Conservation (phyloP, 176 grass and related monocot genomes). For the Avena eriantha region DNA sequence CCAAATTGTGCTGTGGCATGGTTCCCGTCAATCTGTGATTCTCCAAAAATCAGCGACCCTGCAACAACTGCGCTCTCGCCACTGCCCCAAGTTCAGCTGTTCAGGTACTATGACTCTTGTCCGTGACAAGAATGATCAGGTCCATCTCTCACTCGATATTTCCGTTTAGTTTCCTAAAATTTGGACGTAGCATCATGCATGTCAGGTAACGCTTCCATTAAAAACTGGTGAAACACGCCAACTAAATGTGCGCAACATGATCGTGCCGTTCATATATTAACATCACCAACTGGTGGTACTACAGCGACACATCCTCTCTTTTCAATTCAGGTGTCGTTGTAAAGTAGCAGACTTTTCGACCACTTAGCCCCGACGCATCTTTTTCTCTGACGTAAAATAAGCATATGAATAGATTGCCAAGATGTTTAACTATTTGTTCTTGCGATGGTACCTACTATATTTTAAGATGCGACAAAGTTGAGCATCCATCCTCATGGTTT, state of each 20-base stretch:
- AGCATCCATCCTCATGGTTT: constrained; percentile 25
- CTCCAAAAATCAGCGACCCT: neutral
- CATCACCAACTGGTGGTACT: constrained; percentile 27
- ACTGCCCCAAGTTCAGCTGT: neutral
- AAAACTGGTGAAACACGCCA: constrained; percentile 7
- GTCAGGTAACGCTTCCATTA: neutral
- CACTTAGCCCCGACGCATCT: neutral
- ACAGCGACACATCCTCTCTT: constrained; percentile 19
- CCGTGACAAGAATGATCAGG: no score
- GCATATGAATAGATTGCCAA: neutral
- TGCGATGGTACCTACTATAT: neutral
- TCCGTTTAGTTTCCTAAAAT: neutral
- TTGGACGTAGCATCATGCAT: neutral
- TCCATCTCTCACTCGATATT: constrained; percentile 17
- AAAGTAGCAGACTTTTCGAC: constrained; percentile 23
- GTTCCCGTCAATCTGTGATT: constrained; percentile 23
- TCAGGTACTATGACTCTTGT: neutral
- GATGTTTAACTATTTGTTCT: neutral
- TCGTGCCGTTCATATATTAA: neutral
- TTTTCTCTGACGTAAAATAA: neutral
- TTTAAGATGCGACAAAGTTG: constrained; percentile 18
- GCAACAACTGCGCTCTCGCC: neutral
- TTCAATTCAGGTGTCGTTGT: constrained; percentile 3
- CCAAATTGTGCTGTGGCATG: neutral
- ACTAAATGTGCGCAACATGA: constrained; percentile 20